Evolutionary conservation across 2,329 filamentous ascomycete genomes (phyloP).

Genomic region (Mariannaea elegans): DNA sequence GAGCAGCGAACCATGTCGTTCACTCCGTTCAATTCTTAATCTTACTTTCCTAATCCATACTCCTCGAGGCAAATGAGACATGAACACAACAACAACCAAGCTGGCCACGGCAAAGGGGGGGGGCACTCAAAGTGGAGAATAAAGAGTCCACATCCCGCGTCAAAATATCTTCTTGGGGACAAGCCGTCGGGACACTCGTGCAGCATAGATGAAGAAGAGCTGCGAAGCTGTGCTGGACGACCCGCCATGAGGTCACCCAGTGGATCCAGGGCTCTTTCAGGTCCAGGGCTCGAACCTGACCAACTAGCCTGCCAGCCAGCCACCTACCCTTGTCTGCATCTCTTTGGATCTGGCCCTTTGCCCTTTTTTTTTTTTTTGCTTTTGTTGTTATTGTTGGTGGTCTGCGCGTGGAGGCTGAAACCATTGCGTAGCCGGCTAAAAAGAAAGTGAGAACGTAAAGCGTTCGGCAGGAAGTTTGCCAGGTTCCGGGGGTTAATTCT

Average conservation of each 20-base stretch:
- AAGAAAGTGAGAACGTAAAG: too few relatives aligned
- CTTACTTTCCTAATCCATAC: too few relatives aligned
- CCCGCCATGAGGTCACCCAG: constrained; percentile 15
- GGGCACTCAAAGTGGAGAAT: neutral
- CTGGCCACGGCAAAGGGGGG: neutral
- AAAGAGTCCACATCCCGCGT: neutral
- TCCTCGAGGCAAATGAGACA: too few relatives aligned
- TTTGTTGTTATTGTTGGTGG: neutral
- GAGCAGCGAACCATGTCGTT: too few relatives aligned
- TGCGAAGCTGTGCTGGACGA: constrained; percentile 16
- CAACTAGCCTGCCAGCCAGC: too few relatives aligned
- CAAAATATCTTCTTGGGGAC: neutral
- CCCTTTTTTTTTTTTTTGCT: neutral
- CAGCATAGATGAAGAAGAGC: neutral
- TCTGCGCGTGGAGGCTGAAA: neutral
- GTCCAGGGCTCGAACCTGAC: neutral
- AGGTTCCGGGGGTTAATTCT: too few relatives aligned
- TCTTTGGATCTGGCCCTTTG: constrained; percentile 11
- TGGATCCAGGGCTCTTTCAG: neutral
- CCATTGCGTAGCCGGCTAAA: too few relatives aligned
- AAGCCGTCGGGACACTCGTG: too few relatives aligned
- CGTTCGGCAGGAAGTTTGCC: too few relatives aligned
- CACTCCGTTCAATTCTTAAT: too few relatives aligned
- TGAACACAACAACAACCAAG: too few relatives aligned
- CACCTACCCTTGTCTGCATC: neutral